A percentile compares a stretch with the other conserved stretches of the same genome.
phyloP scores from a whole-genome alignment of 148 eudicot species.

The Diospyros lotus region DNA sequence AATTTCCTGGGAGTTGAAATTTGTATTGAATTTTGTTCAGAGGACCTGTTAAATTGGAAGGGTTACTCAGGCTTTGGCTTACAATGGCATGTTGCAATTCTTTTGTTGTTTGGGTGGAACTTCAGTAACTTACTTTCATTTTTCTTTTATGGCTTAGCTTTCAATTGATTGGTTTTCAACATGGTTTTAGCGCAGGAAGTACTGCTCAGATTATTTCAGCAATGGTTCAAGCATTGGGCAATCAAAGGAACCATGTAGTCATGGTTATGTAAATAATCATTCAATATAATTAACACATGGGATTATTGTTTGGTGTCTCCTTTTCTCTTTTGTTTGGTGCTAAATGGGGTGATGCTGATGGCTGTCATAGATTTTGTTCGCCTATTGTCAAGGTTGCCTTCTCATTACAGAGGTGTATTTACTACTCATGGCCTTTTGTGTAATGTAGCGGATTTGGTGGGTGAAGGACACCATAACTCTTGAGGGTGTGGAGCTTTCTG shows the following conservation, averaged over 20 bases:
- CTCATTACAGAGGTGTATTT: too few relatives aligned
- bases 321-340: too few relatives aligned
- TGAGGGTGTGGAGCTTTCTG: too few relatives aligned
- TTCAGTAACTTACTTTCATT: background rate
- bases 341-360: too few relatives aligned
- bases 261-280: too few relatives aligned
- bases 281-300: too few relatives aligned
- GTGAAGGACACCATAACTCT: too few relatives aligned
- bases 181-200: background rate
- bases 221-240: background rate
- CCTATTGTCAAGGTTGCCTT: too few relatives aligned
- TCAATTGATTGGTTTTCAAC: background rate
- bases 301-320: too few relatives aligned
- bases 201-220: background rate
- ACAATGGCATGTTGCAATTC: background rate
- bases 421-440: too few relatives aligned
- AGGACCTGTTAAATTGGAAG: background rate
- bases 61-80: background rate
- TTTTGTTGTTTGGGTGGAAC: background rate
- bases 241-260: background rate
- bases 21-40: background rate
- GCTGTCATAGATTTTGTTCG: too few relatives aligned
- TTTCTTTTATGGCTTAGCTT: background rate
- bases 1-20: background rate
- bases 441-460: too few relatives aligned